phyloP scores from a whole-genome alignment of 2,329 filamentous ascomycete species.

The Proliferodiscus dingleyae region DNA sequence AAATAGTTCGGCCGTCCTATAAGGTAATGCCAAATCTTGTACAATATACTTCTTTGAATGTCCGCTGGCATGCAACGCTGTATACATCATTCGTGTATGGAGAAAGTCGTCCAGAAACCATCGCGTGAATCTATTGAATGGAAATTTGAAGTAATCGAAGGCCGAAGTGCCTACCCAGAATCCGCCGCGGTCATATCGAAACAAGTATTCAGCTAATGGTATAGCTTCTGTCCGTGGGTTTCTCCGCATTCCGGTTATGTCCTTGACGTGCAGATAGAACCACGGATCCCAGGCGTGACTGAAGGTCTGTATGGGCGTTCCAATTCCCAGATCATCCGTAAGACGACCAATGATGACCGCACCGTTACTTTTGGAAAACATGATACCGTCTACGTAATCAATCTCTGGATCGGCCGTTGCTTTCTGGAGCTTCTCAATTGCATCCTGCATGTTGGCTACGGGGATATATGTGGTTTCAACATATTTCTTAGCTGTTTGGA shows the following conservation, averaged over 20 bases:
- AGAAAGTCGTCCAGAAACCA: slow-evolving; percentile 56
- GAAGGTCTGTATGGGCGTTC: slow-evolving; percentile 38
- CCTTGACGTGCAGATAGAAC: slow-evolving; percentile 59
- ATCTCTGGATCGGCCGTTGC: slow-evolving; percentile 29
- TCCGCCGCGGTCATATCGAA: slow-evolving; percentile 56
- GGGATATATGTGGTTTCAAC: slow-evolving; percentile 53
- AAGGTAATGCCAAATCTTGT: slow-evolving; percentile 58
- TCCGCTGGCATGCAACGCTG: slow-evolving; percentile 55
- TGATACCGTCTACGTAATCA: slow-evolving; percentile 61
- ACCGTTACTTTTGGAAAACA: slow-evolving; percentile 42
- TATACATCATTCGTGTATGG: slow-evolving; percentile 57
- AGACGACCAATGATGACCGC: slow-evolving; percentile 51
- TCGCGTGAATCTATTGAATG: slow-evolving; percentile 55
- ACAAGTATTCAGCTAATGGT: slow-evolving; percentile 48
- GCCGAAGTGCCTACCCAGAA: slow-evolving; percentile 58
- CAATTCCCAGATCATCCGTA: slow-evolving; percentile 32
- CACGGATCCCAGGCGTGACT: slow-evolving; percentile 53
- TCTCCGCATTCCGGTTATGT: slow-evolving; percentile 20
- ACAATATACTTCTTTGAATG: slow-evolving; percentile 53
- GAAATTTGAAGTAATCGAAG: slow-evolving; percentile 55
- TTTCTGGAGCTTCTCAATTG: slow-evolving; percentile 39
- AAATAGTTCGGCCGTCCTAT: slow-evolving; percentile 45
- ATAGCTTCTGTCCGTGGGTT: slow-evolving; percentile 35
- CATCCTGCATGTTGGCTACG: slow-evolving; percentile 37
- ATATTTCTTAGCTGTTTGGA: slow-evolving; percentile 48